Evolutionary conservation across 2,329 filamentous ascomycete genomes (phyloP).

Genomic region (Ophiostoma ips): DNA sequence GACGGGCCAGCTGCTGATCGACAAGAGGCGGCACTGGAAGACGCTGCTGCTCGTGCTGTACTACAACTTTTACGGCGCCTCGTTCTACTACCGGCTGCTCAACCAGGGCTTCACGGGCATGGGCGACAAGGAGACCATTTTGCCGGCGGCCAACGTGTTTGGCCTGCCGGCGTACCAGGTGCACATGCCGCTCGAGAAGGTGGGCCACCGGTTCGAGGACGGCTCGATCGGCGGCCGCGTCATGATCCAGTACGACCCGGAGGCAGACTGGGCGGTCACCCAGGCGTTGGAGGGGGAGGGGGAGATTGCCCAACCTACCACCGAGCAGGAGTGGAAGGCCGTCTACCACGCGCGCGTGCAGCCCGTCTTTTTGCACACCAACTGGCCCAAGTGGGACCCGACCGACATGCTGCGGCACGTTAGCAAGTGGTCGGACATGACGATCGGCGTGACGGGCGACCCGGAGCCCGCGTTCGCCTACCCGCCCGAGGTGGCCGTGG

Average conservation of each 20-base stretch:
- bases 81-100: constrained; percentile 35
- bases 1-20: constrained; percentile 32
- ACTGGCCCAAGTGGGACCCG: constrained; percentile 23
- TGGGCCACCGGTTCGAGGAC: constrained; percentile 21
- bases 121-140: constrained; percentile 36
- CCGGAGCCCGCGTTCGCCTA: constrained; percentile 20
- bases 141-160: constrained; percentile 28
- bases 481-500: constrained; percentile 13
- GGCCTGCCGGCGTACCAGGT: constrained; percentile 26
- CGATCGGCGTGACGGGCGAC: constrained; percentile 14
- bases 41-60: constrained; percentile 35
- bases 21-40: constrained; percentile 31
- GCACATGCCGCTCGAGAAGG: constrained; percentile 18
- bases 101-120: constrained; percentile 29
- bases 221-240: constrained; percentile 16
- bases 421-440: constrained; percentile 14
- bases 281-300: not conserved
- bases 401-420: constrained; percentile 14
- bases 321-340: constrained; percentile 1
- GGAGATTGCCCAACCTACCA: not conserved
- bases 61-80: constrained; percentile 41
- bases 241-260: constrained; percentile 18
- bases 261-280: constrained; percentile 16
- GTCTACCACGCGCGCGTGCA: constrained; percentile 8
- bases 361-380: constrained; percentile 23